phyloP scores from a whole-genome alignment of 441 rosid genomes.

The Viola pubescens region DNA sequence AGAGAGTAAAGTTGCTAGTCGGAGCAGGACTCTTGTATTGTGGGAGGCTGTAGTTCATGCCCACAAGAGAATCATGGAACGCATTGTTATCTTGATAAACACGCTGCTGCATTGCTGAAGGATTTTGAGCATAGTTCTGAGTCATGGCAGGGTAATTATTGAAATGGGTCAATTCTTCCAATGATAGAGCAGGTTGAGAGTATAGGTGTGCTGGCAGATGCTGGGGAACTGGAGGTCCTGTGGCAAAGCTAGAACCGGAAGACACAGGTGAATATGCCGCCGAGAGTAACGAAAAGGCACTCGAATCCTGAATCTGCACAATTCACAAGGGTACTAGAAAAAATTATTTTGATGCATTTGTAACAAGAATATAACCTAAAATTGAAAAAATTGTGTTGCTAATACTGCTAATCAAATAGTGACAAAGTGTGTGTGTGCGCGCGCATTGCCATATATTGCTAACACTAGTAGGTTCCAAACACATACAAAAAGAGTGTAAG shows the following conservation, averaged over 20 bases:
- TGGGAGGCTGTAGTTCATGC: constrained; percentile 18
- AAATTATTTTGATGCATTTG: neutral
- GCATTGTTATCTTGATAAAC: constrained; percentile 18
- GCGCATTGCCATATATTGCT: no score
- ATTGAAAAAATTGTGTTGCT: no score
- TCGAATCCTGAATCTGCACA: constrained; percentile 22
- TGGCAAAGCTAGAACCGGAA: constrained; percentile 15
- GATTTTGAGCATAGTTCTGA: constrained; percentile 16
- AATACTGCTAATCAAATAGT: no score
- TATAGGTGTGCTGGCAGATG: constrained; percentile 15
- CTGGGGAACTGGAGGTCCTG: constrained; percentile 16
- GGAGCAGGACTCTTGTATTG: constrained; percentile 16
- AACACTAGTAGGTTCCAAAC: no score
- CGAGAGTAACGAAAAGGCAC: constrained; percentile 18
- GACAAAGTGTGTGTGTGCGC: no score
- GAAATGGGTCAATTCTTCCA: constrained; percentile 11
- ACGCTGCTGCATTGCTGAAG: constrained; percentile 23
- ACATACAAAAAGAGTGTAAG: no score
- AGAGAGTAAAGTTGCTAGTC: constrained; percentile 19
- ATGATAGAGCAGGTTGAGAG: constrained; percentile 17
- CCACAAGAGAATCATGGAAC: constrained; percentile 21
- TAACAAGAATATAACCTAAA: no score
- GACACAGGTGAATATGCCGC: constrained; percentile 16
- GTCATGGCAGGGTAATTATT: constrained; percentile 19
- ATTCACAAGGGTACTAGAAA: neutral